Evolutionary conservation across 2,329 filamentous ascomycete genomes (phyloP).

Genomic region (Colletotrichum spinosum): DNA sequence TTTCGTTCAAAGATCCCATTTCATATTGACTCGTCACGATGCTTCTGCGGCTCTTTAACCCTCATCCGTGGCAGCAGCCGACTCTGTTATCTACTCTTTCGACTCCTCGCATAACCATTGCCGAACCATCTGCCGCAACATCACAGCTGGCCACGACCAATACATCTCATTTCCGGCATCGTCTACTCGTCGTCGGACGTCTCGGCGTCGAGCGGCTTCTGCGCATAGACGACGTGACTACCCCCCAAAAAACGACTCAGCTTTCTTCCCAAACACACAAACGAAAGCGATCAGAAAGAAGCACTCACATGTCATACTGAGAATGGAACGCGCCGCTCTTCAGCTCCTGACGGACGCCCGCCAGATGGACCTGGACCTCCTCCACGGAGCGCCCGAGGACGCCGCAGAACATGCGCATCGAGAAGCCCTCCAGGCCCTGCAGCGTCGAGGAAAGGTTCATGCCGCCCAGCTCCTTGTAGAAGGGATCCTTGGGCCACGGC

Average conservation of each 20-base stretch:
- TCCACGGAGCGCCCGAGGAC: constrained; percentile 44
- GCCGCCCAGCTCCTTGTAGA: constrained; percentile 39
- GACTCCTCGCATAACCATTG: no score
- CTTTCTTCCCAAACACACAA: not conserved
- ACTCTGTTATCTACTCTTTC: no score
- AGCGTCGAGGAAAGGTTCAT: constrained; percentile 34
- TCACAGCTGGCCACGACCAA: no score
- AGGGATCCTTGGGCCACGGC: constrained; percentile 43
- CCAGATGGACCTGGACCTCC: constrained; percentile 45
- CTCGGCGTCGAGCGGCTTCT: constrained; percentile 18
- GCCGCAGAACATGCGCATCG: constrained; percentile 45
- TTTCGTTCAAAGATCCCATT: no score
- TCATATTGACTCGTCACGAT: no score
- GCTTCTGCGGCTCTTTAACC: no score
- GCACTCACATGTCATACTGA: constrained; percentile 40
- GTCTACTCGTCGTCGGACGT: no score
- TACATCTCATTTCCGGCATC: no score
- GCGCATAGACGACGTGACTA: constrained; percentile 38
- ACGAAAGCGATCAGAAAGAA: not conserved
- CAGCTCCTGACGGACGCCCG: constrained; percentile 45
- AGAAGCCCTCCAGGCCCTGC: constrained; percentile 42
- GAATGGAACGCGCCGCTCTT: constrained; percentile 43
- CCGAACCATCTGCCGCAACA: no score
- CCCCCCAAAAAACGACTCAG: not conserved
- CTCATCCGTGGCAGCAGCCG: no score